Evolutionary conservation across 2,329 filamentous ascomycete genomes (phyloP), one percentile per base, ranked within the genome.

Genomic region (Aspergillus spinulosporus): DNA sequence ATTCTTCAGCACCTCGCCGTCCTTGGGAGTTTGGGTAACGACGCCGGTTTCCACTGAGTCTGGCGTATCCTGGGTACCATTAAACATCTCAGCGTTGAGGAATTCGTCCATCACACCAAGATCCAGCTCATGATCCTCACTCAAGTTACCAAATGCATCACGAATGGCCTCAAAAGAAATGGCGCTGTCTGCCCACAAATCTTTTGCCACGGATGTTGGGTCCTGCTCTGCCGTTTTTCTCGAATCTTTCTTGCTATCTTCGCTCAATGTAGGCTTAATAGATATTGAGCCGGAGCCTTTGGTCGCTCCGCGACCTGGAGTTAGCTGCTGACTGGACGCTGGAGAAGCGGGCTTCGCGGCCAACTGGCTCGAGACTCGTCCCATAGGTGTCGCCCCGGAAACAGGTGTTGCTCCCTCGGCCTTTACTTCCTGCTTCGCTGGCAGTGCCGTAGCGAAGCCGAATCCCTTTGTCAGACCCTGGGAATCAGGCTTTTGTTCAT

Each of bases 71-170:
- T 70, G 69, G 4, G 63, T 66, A 39, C 64, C 64, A 34, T 59
- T 65, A 50, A 74, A 74, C 65, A 70, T 69, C 37, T 75, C 69
- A 1, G 68, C 56, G 36, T 72, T 70, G 48, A 75, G 60, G 43
- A 75, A 71, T 52, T 75, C 70, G 8, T 75, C 73, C 55, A 74
- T 69, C 0, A 69, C 64, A 52, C 74, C 71, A 47, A 65, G 61
- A 5, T 70, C 69, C 15, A 74, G 62, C 9, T 66, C 66, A 26
- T 59, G 54, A 12, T 71, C 66, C 32, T 68, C 66, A 6, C 63
- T 60, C 15, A 74, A 53, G 43, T 71, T 67, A 29, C 64, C 62
- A 57, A 77, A 77, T 11, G 72, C 67, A 48, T 74, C 66, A 40
- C 71, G 67, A 21, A 78, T 71, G 6, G 66, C 62, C 26, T 74